A percentile compares a stretch with the other conserved stretches of the same genome.
These are phyloP conservation scores for Macadamia integrifolia DNA, from an alignment of 164 flowering plant genomes.

Conservation along the genomic window DNA sequence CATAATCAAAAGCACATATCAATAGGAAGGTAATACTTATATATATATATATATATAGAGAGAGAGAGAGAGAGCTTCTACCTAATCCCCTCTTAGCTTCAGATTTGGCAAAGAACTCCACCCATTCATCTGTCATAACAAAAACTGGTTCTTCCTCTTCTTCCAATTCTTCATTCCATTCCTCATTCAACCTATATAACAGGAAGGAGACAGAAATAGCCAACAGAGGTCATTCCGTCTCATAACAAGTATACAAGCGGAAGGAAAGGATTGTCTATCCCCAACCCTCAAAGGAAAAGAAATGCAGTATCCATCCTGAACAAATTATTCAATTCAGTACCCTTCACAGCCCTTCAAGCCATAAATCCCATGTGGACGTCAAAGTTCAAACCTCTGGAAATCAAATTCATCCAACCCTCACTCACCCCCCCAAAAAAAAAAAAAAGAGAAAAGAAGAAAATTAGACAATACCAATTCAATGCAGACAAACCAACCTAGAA, in stretches of 20 bases:
- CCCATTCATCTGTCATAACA: conserved; percentile 76
- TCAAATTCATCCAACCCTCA: not conserved
- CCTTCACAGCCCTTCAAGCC: not conserved
- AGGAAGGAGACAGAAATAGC: not conserved
- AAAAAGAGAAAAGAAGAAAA: no score
- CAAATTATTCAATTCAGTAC: not conserved
- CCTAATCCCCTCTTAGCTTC: conserved; percentile 59
- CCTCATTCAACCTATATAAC: conserved; percentile 16
- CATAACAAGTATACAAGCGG: not conserved
- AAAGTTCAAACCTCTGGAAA: not conserved
- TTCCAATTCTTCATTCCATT: conserved; percentile 12
- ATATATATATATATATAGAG: no score
- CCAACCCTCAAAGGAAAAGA: no score
- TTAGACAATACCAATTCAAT: no score
- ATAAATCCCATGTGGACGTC: no score
- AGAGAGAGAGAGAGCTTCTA: conserved; percentile 1
- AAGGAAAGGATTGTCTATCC: not conserved
- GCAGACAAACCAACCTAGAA: not conserved
- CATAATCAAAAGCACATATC: not conserved
- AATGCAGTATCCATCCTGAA: not conserved
- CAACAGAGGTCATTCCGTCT: not conserved
- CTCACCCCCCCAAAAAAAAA: not conserved
- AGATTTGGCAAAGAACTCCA: conserved; percentile 71
- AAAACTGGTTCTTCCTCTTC: conserved; percentile 53
- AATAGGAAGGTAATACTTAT: not conserved